Evolutionary conservation across 805 yeast genomes (phyloP), one percentile per base, ranked within the genome.

Genomic region (Monosporozyma aerobia): DNA sequence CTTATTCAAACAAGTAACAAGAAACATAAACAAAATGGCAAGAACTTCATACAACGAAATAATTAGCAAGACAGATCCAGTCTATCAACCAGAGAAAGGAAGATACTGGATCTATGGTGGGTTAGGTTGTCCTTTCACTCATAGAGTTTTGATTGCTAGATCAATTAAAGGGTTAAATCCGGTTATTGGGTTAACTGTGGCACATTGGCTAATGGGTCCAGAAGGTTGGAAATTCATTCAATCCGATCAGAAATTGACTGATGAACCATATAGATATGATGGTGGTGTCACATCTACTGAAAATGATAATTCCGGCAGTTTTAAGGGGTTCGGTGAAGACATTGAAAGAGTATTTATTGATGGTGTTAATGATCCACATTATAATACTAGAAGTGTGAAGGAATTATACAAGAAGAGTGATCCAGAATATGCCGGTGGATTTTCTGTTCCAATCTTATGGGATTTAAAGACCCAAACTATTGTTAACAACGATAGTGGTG

Each of bases 91-190:
- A 6, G 96, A 88, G 64, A 76, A 77, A 51, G 80, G 80, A 53
- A 77, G 98, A 62, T 90, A 92, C 65, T 96, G 90, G 69, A 76
- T 90, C 51, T 90, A 86, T 62, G 94, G 89, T n/a, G 84, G 90
- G 0, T 74, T 76, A 48, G 96, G 96, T 1, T 90, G 98, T 69
- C 98, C 98, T 3, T 90, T 97, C 77, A 97, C 97, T 0, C 95
- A 88, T 64, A 77, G 98, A 57, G 80, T 90, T 0, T 73, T 90
- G 55, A 82, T 88, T 51, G 75, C 83, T 5, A 72, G 97, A 50
- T 68, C 77, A 8, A 72, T 90, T 55, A 88, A 89, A 72, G 96
- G 96, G 1, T 68, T 85, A 48, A 71, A 76, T 2, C 70, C 78
- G 0, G 67, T 83, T 13, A 80, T 85, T 54, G 78, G 81, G 1